Evolutionary conservation across 306 rosid species (phyloP).

Genomic region (Arachis stenosperma): DNA sequence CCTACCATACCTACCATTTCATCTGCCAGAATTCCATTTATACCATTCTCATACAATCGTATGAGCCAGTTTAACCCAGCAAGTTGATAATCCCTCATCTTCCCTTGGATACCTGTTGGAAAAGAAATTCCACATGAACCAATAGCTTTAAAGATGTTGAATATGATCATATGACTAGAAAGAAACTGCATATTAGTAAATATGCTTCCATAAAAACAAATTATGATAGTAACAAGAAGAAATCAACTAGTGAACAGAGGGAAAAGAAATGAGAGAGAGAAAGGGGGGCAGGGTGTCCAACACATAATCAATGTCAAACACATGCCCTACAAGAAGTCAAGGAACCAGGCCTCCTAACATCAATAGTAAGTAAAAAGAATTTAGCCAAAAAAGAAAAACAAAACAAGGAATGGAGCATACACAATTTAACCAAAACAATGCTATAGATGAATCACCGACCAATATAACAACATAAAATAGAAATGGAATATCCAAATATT

Average conservation of each 20-base stretch:
- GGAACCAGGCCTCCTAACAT: neutral
- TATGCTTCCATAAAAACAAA: too few relatives aligned
- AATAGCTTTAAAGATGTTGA: neutral
- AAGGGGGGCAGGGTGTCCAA: neutral
- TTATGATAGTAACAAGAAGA: neutral
- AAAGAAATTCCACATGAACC: constrained; percentile 27
- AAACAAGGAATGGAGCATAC: neutral
- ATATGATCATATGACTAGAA: too few relatives aligned
- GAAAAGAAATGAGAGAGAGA: neutral
- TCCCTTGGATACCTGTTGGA: constrained; percentile 87
- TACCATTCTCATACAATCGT: constrained; percentile 92
- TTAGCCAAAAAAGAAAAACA: too few relatives aligned
- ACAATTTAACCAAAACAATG: neutral
- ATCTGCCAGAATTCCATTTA: constrained; percentile 98
- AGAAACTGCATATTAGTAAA: too few relatives aligned
- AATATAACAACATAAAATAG: constrained; percentile 15
- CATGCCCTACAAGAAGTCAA: neutral
- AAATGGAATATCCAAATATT: neutral
- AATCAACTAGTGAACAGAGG: neutral
- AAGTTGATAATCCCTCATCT: constrained; percentile 98
- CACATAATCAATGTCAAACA: constrained; percentile 1
- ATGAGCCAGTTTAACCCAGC: constrained; percentile 98
- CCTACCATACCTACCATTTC: constrained; percentile 73
- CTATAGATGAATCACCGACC: constrained; percentile 22
- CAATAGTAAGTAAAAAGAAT: too few relatives aligned